phyloP scores from a whole-genome alignment of 768 basidiomycete genomes.

The Lenzites betulinus region DNA sequence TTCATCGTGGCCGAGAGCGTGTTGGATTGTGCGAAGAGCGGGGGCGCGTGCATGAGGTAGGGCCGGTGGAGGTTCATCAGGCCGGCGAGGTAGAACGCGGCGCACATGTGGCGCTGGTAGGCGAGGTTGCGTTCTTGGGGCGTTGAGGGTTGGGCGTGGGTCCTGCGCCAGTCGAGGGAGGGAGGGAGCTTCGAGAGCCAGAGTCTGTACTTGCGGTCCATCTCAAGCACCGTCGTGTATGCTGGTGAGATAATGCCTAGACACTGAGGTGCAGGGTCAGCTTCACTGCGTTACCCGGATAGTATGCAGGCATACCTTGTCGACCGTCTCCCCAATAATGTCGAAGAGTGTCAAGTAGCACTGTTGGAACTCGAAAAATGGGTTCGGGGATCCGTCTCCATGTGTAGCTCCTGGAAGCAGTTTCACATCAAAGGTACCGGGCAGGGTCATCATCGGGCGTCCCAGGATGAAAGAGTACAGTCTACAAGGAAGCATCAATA shows the following conservation, averaged over 20 bases:
- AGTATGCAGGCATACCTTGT: conserved; percentile 36
- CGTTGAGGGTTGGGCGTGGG: conserved; percentile 18
- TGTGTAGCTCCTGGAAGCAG: conserved; percentile 24
- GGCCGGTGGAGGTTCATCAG: conserved; percentile 49
- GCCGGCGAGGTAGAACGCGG: conserved; percentile 48
- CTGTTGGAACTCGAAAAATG: conserved; percentile 40
- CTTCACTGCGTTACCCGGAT: background rate
- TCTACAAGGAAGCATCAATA: too few relatives aligned
- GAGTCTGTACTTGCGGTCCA: conserved; percentile 45
- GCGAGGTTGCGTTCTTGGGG: conserved; percentile 37
- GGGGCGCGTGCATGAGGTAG: conserved; percentile 38
- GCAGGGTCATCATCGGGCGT: conserved; percentile 44
- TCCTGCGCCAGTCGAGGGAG: conserved; percentile 42
- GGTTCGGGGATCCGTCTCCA: conserved; percentile 35
- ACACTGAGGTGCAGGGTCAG: conserved; percentile 15
- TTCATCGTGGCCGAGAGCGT: conserved; percentile 24
- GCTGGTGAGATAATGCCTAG: conserved; percentile 21
- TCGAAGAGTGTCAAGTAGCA: conserved; percentile 41
- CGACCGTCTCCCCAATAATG: conserved; percentile 43
- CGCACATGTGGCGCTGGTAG: conserved; percentile 46
- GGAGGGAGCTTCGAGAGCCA: conserved; percentile 47
- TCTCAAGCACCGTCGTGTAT: conserved; percentile 40
- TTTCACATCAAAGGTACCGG: conserved; percentile 41
- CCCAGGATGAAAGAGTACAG: conserved; percentile 47
- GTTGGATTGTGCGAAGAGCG: conserved; percentile 23